Percentiles rank a stretch among this genome's conserved stretches.
Conservation (phyloP, 148 eudicot genomes). For the Oxyria digyna region DNA sequence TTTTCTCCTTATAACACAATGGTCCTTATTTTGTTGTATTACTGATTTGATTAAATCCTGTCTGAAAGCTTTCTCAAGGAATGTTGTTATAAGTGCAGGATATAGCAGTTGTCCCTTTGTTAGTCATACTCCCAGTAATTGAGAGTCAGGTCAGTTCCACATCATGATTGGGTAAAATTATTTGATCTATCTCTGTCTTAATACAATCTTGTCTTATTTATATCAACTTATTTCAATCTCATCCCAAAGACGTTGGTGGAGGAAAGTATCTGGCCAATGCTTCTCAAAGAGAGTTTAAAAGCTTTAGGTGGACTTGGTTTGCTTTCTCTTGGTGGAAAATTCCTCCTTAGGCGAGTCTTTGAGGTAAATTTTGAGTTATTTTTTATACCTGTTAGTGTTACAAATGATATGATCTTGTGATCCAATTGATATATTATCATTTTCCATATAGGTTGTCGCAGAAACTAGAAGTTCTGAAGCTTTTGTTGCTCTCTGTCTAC, state of each 20-base stretch:
- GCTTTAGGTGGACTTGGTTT: conserved; percentile 83
- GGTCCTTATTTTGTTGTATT: background rate
- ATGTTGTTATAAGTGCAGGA: conserved; percentile 57
- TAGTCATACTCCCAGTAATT: conserved; percentile 93
- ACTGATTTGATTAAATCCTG: background rate
- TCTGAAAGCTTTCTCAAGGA: conserved; percentile 1
- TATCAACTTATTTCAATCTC: background rate
- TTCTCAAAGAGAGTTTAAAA: conserved; percentile 67
- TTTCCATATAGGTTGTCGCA: conserved; percentile 67
- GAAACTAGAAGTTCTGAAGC: conserved; percentile 99
- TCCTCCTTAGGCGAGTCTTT: conserved; percentile 67
- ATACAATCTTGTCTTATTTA: background rate
- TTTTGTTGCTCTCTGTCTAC: conserved; percentile 92
- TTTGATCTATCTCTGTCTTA: background rate
- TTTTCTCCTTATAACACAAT: background rate
- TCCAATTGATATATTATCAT: conserved; percentile 18
- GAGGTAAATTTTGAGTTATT: conserved; percentile 40
- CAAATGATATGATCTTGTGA: conserved; percentile 2
- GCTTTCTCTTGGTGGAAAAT: conserved; percentile 89
- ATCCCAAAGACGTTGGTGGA: conserved; percentile 52
- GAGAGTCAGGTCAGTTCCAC: conserved; percentile 72
- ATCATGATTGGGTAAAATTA: background rate
- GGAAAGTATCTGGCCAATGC: conserved; percentile 84
- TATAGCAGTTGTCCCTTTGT: conserved; percentile 96
- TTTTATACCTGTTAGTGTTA: background rate